A percentile compares a stretch with the other conserved stretches of the same genome.
These are phyloP conservation scores for Ophiocordyceps camponoti-floridani DNA, from an alignment of 2,329 filamentous ascomycete genomes.

Conservation along the genomic window DNA sequence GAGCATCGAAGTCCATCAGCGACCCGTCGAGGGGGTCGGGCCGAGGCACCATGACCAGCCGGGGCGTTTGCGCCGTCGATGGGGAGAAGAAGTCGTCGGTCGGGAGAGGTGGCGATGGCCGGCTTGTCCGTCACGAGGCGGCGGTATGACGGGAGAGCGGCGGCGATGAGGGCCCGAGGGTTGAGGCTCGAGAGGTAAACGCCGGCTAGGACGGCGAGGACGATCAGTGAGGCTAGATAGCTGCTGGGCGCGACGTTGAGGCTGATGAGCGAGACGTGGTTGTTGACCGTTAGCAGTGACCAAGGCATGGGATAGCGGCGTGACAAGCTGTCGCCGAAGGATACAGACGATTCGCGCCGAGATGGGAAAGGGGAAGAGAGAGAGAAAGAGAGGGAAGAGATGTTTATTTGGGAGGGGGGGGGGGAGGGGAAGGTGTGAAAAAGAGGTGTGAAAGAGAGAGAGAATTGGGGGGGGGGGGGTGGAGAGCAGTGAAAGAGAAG, in stretches of 20 bases:
- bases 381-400: not conserved
- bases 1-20: slow-evolving; percentile 35
- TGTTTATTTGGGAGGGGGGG: too few relatives aligned
- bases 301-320: slow-evolving; percentile 28
- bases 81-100: slow-evolving; percentile 4
- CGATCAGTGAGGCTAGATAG: slow-evolving; percentile 31
- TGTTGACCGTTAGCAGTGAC: slow-evolving; percentile 41
- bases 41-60: slow-evolving; percentile 12
- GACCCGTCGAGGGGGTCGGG: slow-evolving; percentile 30
- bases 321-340: not conserved
- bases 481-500: too few relatives aligned
- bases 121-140: slow-evolving; percentile 6
- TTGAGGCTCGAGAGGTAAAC: slow-evolving; percentile 24
- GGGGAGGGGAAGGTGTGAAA: too few relatives aligned
- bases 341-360: not conserved
- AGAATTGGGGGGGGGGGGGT: too few relatives aligned
- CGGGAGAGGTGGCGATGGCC: slow-evolving; percentile 9
- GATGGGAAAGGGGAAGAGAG: not conserved
- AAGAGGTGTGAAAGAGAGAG: too few relatives aligned
- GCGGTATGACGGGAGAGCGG: slow-evolving; percentile 3
- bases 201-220: slow-evolving; percentile 31
- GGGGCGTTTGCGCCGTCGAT: slow-evolving; percentile 3
- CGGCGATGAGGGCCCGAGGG: slow-evolving; percentile 7
- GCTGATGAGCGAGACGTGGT: slow-evolving; percentile 41
- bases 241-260: slow-evolving; percentile 40